Conservation (phyloP, 2,329 filamentous ascomycete genomes). For the Cyphellophora attinorum region DNA sequence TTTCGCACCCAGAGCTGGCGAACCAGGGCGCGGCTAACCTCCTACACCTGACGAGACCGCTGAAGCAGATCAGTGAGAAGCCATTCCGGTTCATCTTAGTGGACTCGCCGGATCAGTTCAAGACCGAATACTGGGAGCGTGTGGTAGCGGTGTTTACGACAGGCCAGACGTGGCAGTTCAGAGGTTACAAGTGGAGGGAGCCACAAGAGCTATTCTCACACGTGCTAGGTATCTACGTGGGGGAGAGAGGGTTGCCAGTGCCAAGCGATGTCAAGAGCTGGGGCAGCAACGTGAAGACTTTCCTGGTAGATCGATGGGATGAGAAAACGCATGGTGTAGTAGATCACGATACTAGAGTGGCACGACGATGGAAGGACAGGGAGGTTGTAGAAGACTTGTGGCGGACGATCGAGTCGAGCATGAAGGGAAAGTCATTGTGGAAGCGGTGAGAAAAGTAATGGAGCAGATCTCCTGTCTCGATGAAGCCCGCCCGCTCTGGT, state of each 20-base stretch:
- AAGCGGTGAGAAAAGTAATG: too few relatives aligned
- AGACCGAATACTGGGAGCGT: conserved; percentile 93
- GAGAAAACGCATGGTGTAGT: conserved; percentile 29
- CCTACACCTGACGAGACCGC: conserved; percentile 70
- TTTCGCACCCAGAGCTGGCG: conserved; percentile 53
- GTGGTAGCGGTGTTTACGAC: conserved; percentile 97
- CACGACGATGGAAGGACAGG: conserved; percentile 69
- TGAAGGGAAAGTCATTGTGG: conserved; percentile 61
- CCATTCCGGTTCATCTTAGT: conserved; percentile 91
- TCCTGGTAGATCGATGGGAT: conserved; percentile 76
- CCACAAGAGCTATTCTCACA: conserved; percentile 84
- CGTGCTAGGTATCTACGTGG: conserved; percentile 77
- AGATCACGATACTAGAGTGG: conserved; percentile 24
- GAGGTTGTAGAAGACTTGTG: conserved; percentile 91
- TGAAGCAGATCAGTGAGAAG: conserved; percentile 51
- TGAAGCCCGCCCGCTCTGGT: too few relatives aligned
- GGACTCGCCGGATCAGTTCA: conserved; percentile 87
- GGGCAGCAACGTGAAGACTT: conserved; percentile 73
- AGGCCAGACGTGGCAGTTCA: conserved; percentile 97
- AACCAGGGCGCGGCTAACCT: conserved; percentile 64
- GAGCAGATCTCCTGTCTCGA: too few relatives aligned
- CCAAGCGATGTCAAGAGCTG: conserved; percentile 72
- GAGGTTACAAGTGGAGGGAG: conserved; percentile 91
- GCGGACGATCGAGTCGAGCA: conserved; percentile 77
- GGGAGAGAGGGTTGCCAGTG: conserved; percentile 75